Evolutionary conservation across 139 green algal species (phyloP).

Genomic region (Chlamydomonas applanata): DNA sequence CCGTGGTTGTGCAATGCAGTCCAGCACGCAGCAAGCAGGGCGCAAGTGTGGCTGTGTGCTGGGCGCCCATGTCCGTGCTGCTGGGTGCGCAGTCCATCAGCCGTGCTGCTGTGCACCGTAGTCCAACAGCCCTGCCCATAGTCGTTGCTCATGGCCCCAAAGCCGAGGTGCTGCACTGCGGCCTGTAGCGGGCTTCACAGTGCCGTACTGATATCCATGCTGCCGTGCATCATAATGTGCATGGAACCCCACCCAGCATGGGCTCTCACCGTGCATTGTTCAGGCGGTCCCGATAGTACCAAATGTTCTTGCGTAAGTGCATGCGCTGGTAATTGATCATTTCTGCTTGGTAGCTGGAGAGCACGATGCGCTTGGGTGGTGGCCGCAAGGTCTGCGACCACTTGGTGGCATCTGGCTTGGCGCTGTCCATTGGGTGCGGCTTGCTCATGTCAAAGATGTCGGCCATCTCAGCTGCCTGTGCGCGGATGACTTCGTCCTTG

Average conservation of each 20-base stretch:
- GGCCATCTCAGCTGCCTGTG: slow-evolving; percentile 30
- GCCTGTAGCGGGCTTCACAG: too few species aligned
- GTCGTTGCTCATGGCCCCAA: too few species aligned
- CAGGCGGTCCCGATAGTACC: slow-evolving; percentile 67
- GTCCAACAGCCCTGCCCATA: neutral
- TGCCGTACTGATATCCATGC: neutral
- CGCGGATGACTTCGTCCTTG: too few species aligned
- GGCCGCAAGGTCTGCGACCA: slow-evolving; percentile 38
- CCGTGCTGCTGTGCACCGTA: too few species aligned
- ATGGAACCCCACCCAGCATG: neutral
- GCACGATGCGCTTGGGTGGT: slow-evolving; percentile 33
- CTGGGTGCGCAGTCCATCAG: too few species aligned
- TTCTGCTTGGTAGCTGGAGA: slow-evolving; percentile 60
- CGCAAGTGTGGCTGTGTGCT: too few species aligned
- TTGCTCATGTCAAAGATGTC: slow-evolving; percentile 51
- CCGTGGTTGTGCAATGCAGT: too few species aligned
- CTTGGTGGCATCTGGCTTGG: slow-evolving; percentile 10
- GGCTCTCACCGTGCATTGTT: slow-evolving; percentile 10
- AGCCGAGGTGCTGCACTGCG: too few species aligned
- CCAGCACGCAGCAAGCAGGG: too few species aligned
- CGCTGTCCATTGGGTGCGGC: slow-evolving; percentile 39
- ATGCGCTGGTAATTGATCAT: slow-evolving; percentile 82
- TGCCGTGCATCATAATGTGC: neutral
- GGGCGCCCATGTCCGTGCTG: too few species aligned
- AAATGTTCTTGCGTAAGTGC: slow-evolving; percentile 81